Base-by-base conservation (phyloP, 495 filamentous ascomycete species). In the Chaetomium cochliodes region DNA sequence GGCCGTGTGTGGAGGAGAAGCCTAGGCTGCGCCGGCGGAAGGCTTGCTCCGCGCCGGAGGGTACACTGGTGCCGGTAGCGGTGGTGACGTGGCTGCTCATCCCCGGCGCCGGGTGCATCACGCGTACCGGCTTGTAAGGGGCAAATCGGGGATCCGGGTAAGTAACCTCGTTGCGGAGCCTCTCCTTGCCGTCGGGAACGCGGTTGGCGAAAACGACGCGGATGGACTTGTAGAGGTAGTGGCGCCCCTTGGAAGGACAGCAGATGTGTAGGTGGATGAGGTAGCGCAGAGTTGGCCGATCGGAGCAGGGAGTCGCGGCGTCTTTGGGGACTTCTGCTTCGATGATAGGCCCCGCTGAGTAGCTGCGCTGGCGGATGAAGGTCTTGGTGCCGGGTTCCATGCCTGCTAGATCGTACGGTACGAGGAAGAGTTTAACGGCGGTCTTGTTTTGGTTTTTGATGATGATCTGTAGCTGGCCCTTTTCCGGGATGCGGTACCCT, bases 401-500 rank as follows among this genome's bases (percentile, higher is more conserved):
- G 61, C 92, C 94, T n/a, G 85, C 82, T 9, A 99, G 82, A 74
- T 97, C 93, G 71, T 99, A 99, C 0, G 96, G 94, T 26, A 99
- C 87, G 16, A 98, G 83, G 68, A 97, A 99, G 18, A 97, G 78
- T 74, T 97, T 97, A 57, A 97, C 92, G 5, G 93, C 93, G 5
- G 92, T 97, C 73, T 96, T 97, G 80, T 96, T 92, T 13, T 91
- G 92, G 68, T 96, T 97, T 72, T 96, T 96, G 76, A 97, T 94
- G 54, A 99, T 88, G 67, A 99, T 96, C 74, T 99, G 94, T 28
- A 99, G 80, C 72, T 98, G 94, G 0, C 94, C 94, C 70, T 92
- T 90, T 72, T 97, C 90, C 0, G 94, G 96, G 53, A 99, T 97
- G 58, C 96, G 88, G 72, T 98, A 99, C 69, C 88, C 90, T 15